Evolutionary conservation across 1,284 basidiomycete genomes (phyloP), one percentile per base, ranked within the genome.

Genomic region (Cerioporus squamosus): DNA sequence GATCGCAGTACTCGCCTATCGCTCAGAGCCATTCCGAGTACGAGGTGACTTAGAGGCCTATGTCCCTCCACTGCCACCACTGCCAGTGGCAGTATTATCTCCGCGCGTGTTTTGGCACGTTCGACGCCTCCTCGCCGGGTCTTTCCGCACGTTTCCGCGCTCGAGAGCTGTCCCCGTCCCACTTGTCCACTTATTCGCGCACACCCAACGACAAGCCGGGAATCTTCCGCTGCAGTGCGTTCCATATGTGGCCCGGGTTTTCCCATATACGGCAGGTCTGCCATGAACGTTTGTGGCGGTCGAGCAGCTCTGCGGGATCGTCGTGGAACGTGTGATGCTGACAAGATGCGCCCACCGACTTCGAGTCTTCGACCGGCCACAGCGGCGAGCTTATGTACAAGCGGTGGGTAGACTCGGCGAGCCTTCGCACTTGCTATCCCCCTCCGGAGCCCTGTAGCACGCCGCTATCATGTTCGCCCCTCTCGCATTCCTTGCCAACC

Each of bases 401-500:
- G 26, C 31, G 20, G 23, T 36, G 29, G 29, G 5, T 29, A 29
- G 29, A 5, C 10, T 29, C n/a, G n/a, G 29, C 29, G 17, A 22
- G 39, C 20, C 17, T 20, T n/a, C n/a, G n/a, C n/a, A n/a, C n/a
- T n/a, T n/a, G n/a, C 5, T 26, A 17, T 17, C 40, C 10, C 22
- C 38, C 23, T 9, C 22, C 14, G 9, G 38, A 20, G 14, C 48
- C 17, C 47, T 45, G 33, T 15, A 29, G 29, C 26, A 20, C 36
- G 29, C n/a, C 12, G 24, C 42, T 24, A 26, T 55, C 44, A 69
- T 69, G 67, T 55, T 66, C 53, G 59, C 64, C 23, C 63, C 64
- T 2, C 18, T 65, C 33, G 50, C 59, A 33, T 44, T 67, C 36
- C 47, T 65, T 22, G 61, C 66, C 26, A 66, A 66, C 49, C 26